phyloP scores from a whole-genome alignment of 1,284 basidiomycete genomes.

The Gymnopus androsaceus region DNA sequence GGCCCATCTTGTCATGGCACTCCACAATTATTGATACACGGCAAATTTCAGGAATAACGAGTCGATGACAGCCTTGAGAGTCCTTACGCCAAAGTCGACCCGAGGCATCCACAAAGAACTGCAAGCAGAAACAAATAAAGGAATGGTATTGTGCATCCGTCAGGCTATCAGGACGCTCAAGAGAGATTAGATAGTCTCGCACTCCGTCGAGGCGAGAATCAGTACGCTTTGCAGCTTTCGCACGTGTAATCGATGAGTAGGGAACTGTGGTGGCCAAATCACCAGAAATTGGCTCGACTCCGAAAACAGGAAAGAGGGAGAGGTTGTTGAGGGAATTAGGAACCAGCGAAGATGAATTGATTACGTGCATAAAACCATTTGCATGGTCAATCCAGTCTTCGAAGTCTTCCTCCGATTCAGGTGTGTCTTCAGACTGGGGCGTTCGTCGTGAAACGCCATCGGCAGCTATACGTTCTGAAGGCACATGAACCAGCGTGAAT shows the following conservation, averaged over 20 bases:
- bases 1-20: no score
- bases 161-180: neutral
- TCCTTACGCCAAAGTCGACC: no score
- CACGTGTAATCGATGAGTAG: neutral
- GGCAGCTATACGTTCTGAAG: slow-evolving; percentile 27
- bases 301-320: neutral
- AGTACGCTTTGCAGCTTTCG: neutral
- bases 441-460: slow-evolving; percentile 33
- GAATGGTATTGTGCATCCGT: no score
- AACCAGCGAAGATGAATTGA: neutral
- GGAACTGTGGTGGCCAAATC: neutral
- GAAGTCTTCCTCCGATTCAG: neutral
- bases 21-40: no score
- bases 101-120: no score
- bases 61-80: no score
- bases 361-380: neutral
- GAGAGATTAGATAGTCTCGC: neutral
- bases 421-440: slow-evolving; percentile 19
- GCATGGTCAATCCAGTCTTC: no score
- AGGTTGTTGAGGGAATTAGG: neutral
- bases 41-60: no score
- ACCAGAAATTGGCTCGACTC: neutral
- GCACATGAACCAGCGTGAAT: no score
- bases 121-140: no score
- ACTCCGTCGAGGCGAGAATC: neutral